Base-by-base conservation (phyloP, 495 filamentous ascomycete genomes). In the Elasticomyces elasticus region DNA sequence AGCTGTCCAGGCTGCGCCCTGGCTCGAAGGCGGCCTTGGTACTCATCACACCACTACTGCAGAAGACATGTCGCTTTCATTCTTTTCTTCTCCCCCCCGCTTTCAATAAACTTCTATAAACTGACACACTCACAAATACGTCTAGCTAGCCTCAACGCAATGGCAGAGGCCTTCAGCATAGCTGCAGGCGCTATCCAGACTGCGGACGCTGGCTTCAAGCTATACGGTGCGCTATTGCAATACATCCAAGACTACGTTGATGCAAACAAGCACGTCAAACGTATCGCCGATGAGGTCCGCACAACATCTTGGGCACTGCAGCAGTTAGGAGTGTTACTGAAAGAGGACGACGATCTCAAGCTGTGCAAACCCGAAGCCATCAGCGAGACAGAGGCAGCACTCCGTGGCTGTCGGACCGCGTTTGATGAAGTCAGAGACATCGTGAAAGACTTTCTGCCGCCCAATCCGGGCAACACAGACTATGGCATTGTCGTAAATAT, bases 111-210 rank as follows among this genome's bases (percentile, higher is more conserved):
- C n/a, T n/a, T n/a, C n/a, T n/a, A n/a, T n/a, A n/a, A n/a, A n/a
- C n/a, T n/a, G n/a, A n/a, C n/a, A n/a, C n/a, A n/a, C 49, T 76
- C 30, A 7, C 30, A 33, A 33, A 33, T 15, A 7, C 30, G 7
- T 33, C 30, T 33, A 7, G 7, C 30, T 7, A 15, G 30, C 30
- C 30, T 15, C 30, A 33, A 43, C 7, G 40, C 20, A 15, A 43
- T 43, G 40, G 40, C 40, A 43, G 40, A 45, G 10, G 42, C 6
- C 2, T 25, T 49, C 25, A 25, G 45, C 24, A 25, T 28, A 24
- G 24, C 27, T 15, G 45, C 45, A 5, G 7, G 45, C 22, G 45
- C 45, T 10, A 31, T 49, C 4, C 24, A 49, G 27, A 19, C 31
- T 25, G 45, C 45, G 25, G 25, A 49, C 22, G 27, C 45, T 3